Conservation (phyloP, 805 yeast genomes). For the Cyberlindnera americana region DNA sequence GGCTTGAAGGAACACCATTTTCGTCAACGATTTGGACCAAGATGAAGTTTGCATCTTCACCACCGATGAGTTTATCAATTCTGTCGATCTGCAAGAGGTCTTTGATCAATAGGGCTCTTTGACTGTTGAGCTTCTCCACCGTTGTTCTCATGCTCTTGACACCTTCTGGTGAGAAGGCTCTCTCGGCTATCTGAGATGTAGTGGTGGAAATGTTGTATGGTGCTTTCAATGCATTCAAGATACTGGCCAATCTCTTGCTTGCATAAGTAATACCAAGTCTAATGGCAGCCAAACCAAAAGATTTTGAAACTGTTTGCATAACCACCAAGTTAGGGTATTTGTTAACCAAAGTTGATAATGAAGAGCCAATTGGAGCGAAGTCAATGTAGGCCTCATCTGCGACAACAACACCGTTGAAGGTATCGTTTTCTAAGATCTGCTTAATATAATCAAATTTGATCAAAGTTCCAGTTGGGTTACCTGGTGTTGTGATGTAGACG, state of each 20-base stretch:
- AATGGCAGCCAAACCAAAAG: slow-evolving; percentile 95
- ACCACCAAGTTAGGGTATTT: slow-evolving; percentile 81
- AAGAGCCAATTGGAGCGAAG: slow-evolving; percentile 64
- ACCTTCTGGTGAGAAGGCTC: slow-evolving; percentile 64
- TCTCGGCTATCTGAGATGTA: slow-evolving; percentile 69
- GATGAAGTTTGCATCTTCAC: slow-evolving; percentile 81
- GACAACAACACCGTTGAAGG: slow-evolving; percentile 75
- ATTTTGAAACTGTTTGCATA: slow-evolving; percentile 87
- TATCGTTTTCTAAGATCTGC: slow-evolving; percentile 40
- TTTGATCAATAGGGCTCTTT: slow-evolving; percentile 52
- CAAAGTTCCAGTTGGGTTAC: slow-evolving; percentile 86
- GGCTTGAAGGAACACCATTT: slow-evolving; percentile 62
- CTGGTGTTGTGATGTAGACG: slow-evolving; percentile 88
- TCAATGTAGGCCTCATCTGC: slow-evolving; percentile 96
- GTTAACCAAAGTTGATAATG: slow-evolving; percentile 75
- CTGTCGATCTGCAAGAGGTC: slow-evolving; percentile 55
- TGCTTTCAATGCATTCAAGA: slow-evolving; percentile 88
- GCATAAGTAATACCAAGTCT: slow-evolving; percentile 82
- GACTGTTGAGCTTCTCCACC: slow-evolving; percentile 46
- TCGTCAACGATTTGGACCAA: slow-evolving; percentile 66
- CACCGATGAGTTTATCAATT: slow-evolving; percentile 76
- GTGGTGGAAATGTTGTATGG: slow-evolving; percentile 90
- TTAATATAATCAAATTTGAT: slow-evolving; percentile 48
- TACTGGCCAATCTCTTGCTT: slow-evolving; percentile 51
- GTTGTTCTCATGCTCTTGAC: slow-evolving; percentile 54